A percentile compares a stretch with the other conserved stretches of the same genome.
These are phyloP conservation scores for Bruguiera sexangula DNA, from an alignment of 345 rosid genomes.

Conservation along the genomic window DNA sequence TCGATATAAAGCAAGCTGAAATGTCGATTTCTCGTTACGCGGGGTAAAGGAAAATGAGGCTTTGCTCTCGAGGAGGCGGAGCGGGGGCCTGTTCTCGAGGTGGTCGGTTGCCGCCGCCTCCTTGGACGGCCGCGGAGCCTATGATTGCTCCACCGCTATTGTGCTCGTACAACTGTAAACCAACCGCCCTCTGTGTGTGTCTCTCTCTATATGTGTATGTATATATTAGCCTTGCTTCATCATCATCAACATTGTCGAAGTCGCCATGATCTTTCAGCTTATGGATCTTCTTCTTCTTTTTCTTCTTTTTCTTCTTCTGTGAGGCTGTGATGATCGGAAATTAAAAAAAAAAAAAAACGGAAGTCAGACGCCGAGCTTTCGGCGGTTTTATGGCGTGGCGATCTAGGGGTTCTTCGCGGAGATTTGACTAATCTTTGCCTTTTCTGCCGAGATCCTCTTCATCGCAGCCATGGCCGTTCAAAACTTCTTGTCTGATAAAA, in stretches of 20 bases:
- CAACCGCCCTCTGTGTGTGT: not conserved
- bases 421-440: too few species aligned
- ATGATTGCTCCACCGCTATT: not conserved
- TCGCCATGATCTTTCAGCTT: too few species aligned
- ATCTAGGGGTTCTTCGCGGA: not conserved
- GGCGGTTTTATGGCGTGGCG: constrained; percentile 21
- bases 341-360: not conserved
- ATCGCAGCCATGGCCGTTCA: constrained; percentile 32
- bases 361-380: constrained; percentile 35
- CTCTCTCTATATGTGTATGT: too few species aligned
- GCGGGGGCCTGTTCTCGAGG: not conserved
- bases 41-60: not conserved
- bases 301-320: not conserved
- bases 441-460: not conserved
- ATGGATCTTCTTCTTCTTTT: too few species aligned
- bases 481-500: constrained; percentile 28
- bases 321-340: constrained; percentile 3
- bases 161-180: not conserved
- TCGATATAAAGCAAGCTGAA: too few species aligned
- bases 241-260: too few species aligned
- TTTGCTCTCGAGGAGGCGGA: constrained; percentile 1
- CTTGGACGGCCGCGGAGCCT: not conserved
- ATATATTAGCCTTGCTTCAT: too few species aligned
- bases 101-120: not conserved
- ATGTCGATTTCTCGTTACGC: too few species aligned